A percentile compares a stretch with the other conserved stretches of the same genome.
phyloP scores from a whole-genome alignment of 192 early-diverging fungal species.

The Umbelopsis vinacea region DNA sequence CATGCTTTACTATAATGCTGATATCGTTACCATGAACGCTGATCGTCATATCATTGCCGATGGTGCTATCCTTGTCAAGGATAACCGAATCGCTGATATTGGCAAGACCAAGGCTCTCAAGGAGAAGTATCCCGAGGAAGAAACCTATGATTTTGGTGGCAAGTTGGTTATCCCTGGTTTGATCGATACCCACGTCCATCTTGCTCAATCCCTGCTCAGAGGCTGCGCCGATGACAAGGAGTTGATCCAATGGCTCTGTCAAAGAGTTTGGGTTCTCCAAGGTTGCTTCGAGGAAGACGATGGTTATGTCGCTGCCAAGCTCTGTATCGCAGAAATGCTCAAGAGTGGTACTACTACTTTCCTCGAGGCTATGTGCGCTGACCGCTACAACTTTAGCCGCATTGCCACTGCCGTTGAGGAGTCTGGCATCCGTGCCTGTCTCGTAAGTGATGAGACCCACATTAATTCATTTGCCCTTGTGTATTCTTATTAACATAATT shows the following conservation, averaged over 20 bases:
- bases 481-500: too few relatives aligned
- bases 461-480: too few relatives aligned
- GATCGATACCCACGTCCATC: slow-evolving; percentile 31
- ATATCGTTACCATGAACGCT: slow-evolving; percentile 33
- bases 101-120: slow-evolving; percentile 28
- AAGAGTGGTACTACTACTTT: slow-evolving; percentile 29
- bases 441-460: too few relatives aligned
- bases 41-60: slow-evolving; percentile 25
- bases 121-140: slow-evolving; percentile 25
- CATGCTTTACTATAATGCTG: slow-evolving; percentile 29
- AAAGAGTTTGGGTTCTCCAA: slow-evolving; percentile 30
- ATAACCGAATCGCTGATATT: slow-evolving; percentile 24
- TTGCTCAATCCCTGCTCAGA: slow-evolving; percentile 30
- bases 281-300: slow-evolving; percentile 24
- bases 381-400: slow-evolving; percentile 28
- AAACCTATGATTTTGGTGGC: slow-evolving; percentile 16
- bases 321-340: slow-evolving; percentile 35
- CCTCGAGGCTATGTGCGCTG: slow-evolving; percentile 30
- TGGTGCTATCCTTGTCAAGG: slow-evolving; percentile 27
- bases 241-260: slow-evolving; percentile 28
- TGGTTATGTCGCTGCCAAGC: slow-evolving; percentile 22
- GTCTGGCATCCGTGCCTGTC: slow-evolving; percentile 31
- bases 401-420: slow-evolving; percentile 29
- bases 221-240: slow-evolving; percentile 30
- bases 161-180: slow-evolving; percentile 30